Percentiles rank a stretch among this genome's conserved stretches.
phyloP scores from a whole-genome alignment of 768 basidiomycete genomes.

The Suillus spraguei region DNA sequence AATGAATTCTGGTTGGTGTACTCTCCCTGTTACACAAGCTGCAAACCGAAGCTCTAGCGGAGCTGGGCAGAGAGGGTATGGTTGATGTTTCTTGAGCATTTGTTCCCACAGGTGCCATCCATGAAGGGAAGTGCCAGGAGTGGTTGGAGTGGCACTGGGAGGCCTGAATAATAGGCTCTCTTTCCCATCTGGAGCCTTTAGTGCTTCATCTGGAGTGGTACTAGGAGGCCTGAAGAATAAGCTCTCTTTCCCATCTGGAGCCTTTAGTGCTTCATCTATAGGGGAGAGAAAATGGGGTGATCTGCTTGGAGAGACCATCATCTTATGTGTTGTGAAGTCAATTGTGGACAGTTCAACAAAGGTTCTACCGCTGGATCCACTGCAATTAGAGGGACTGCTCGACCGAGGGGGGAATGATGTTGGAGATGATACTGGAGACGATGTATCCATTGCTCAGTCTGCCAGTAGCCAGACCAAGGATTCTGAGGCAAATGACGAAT shows the following conservation, averaged over 20 bases:
- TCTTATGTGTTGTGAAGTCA: background rate
- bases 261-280: background rate
- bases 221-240: background rate
- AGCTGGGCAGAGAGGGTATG: background rate
- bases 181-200: background rate
- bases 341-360: background rate
- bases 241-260: background rate
- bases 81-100: background rate
- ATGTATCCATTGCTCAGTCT: background rate
- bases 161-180: background rate
- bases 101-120: background rate
- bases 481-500: too few relatives aligned
- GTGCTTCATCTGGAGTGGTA: background rate
- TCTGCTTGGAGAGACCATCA: background rate
- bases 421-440: too few relatives aligned
- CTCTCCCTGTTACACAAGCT: background rate
- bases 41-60: background rate
- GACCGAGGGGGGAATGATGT: background rate
- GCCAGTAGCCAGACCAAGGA: too few relatives aligned
- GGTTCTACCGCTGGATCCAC: background rate
- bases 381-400: background rate
- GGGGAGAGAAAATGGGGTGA: background rate
- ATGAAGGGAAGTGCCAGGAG: background rate
- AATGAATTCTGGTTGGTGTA: background rate
- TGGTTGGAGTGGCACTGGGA: background rate